Evolutionary conservation across 139 green algal species (phyloP).

Genomic region (Chlamydomonas eustigma): DNA sequence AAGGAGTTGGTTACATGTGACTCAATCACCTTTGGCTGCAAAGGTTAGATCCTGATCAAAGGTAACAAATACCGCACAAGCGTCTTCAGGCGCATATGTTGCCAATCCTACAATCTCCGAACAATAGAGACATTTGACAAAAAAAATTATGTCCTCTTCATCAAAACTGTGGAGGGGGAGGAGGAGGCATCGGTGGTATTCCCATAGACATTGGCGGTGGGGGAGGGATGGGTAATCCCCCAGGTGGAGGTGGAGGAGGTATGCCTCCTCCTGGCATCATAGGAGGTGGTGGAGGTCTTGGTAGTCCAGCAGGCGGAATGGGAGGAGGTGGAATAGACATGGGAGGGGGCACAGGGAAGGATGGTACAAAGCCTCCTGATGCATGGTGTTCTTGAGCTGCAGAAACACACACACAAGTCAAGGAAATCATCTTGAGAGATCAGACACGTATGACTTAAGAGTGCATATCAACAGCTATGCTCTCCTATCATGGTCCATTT

Average conservation of each 20-base stretch:
- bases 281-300: background rate
- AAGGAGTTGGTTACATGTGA: too few species aligned
- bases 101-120: too few species aligned
- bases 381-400: background rate
- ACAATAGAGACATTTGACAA: too few species aligned
- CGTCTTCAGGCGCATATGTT: too few species aligned
- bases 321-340: background rate
- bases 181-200: background rate
- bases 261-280: background rate
- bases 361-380: background rate
- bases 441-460: background rate
- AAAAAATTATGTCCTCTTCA: too few species aligned
- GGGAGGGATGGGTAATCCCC: slow-evolving; percentile 5
- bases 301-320: background rate
- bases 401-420: background rate
- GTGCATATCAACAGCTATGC: too few species aligned
- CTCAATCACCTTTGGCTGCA: too few species aligned
- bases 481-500: background rate
- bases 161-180: slow-evolving; percentile 2
- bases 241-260: background rate
- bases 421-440: background rate
- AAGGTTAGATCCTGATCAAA: too few species aligned
- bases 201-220: background rate
- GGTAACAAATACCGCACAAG: too few species aligned
- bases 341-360: background rate